Evolutionary conservation across 345 rosid species (phyloP), one percentile per base, ranked within the genome.

Genomic region (Punica granatum): DNA sequence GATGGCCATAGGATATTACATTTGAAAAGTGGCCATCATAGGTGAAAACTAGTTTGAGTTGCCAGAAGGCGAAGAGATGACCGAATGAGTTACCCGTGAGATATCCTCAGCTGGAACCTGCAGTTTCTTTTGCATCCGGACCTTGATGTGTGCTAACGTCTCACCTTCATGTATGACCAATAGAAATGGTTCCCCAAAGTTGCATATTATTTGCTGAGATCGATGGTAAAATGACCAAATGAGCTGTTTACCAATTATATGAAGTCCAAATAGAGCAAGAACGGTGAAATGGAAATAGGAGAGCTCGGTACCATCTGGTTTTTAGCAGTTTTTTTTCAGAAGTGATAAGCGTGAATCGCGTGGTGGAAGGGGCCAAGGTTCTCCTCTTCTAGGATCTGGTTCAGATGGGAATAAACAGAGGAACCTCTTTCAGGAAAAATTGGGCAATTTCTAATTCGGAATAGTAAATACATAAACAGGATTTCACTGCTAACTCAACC

Each of bases 171-270:
- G 96, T 77, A 94, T 88, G 44, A 89, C 95, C 81, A 91, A 75
- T 79, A 94, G 88, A 80, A 94, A 94, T 15, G 99, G 99, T 70
- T 94, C 99, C 6, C 99, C 99, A 59, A 94, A 94, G 73, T 91
- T 89, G n/a, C 64, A 89, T 95, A 41, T n/a, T n/a, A 94, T 84
- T 80, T 94, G 96, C 93, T 94, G 83, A 74, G 31, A 11, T 58
- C 26, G 16, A 13, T 25, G 53, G 28, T 48, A 49, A 37, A 63
- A 63, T 33, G 28, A 54, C 28, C 12, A 34, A 28, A 56, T 14
- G 18, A 23, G 30, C 37, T 30, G n/a, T 3, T 21, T 34, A 21
- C n/a, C 14, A 34, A 16, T 28, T 13, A 21, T 25, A 30, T 9
- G 15, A 26, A 54, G 23, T 54, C 32, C 28, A 23, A 23, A 3